These are phyloP conservation scores for Allium cepa DNA, from an alignment of 106 monocot species.

Conservation along the genomic window DNA sequence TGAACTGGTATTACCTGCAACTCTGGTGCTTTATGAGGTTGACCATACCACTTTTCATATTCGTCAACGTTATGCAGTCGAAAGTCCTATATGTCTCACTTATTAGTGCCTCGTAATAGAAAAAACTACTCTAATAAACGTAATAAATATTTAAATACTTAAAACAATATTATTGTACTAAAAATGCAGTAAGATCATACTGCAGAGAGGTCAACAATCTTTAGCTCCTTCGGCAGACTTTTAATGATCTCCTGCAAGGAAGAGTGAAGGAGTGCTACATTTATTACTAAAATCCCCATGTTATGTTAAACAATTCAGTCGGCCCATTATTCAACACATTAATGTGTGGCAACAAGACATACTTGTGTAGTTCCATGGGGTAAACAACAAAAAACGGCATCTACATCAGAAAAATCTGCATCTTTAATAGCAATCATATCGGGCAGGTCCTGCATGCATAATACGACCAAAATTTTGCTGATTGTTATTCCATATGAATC, in stretches of 20 bases:
- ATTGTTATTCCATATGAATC: neutral
- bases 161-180: neutral
- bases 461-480: neutral
- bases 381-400: conserved; percentile 99
- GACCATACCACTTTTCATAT: conserved; percentile 95
- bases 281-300: too few species aligned
- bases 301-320: too few species aligned
- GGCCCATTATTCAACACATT: neutral
- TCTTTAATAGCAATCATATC: conserved; percentile 77
- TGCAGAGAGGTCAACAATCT: conserved; percentile 97
- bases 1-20: conserved; percentile 48
- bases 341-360: neutral
- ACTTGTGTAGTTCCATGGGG: conserved; percentile 99
- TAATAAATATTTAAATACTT: too few species aligned
- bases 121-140: too few species aligned
- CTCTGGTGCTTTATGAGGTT: conserved; percentile 85
- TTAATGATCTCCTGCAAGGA: conserved; percentile 85
- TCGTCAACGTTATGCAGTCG: conserved; percentile 63
- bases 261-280: neutral
- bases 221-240: conserved; percentile 56
- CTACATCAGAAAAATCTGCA: conserved; percentile 90
- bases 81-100: conserved; percentile 61
- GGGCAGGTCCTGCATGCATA: conserved; percentile 62
- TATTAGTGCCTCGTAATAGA: too few species aligned
- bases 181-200: conserved; percentile 34